phyloP scores from a whole-genome alignment of 345 rosid genomes.

The Syzygium oleosum region DNA sequence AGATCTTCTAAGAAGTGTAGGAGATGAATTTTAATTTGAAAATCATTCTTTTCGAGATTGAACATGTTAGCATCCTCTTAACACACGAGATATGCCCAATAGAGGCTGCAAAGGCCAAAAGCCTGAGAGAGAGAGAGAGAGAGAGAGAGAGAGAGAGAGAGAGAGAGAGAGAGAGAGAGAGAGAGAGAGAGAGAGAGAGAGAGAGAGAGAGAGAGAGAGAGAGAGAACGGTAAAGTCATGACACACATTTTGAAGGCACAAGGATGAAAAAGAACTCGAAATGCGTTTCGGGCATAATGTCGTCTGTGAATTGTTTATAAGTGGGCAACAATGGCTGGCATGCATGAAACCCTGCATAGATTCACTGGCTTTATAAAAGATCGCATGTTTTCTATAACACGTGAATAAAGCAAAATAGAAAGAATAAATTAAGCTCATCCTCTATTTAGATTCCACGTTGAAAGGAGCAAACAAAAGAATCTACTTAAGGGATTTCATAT shows the following conservation, averaged over 20 bases:
- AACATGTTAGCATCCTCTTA: neutral
- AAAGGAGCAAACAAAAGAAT: neutral
- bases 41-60: neutral
- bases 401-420: neutral
- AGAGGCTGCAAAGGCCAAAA: neutral
- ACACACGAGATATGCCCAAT: neutral
- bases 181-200: neutral
- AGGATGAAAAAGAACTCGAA: neutral
- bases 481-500: neutral
- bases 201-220: neutral
- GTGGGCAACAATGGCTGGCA: neutral
- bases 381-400: neutral
- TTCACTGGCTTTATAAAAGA: neutral
- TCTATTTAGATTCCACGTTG: constrained; percentile 23
- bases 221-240: neutral
- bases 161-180: no score
- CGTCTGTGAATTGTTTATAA: neutral
- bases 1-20: neutral
- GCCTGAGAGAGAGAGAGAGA: no score
- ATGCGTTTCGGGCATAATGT: neutral
- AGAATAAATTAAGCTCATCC: constrained; percentile 24
- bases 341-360: neutral
- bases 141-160: no score
- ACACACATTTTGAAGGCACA: neutral
- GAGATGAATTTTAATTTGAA: neutral